Base-by-base conservation (phyloP, 257 asterid genomes). In the Forsythia viridissima region DNA sequence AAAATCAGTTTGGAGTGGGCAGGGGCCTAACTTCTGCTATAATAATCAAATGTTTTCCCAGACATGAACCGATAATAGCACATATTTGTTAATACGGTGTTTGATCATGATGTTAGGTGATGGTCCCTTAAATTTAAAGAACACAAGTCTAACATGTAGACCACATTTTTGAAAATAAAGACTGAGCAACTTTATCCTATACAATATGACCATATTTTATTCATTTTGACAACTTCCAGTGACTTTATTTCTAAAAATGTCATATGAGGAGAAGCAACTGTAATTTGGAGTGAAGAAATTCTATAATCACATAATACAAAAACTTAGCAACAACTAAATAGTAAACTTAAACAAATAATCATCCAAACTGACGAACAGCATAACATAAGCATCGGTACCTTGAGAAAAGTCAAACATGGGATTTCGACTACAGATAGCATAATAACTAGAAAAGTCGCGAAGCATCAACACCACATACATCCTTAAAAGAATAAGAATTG, bases 1-100 rank as follows among this genome's bases (percentile, higher is more conserved):
- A 69, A 44, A 68, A 4, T 8, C 59, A 44, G 51, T 18, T 73
- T 38, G 72, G 51, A 71, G 41, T 42, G 76, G 15, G 73, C 39
- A 70, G 51, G 77, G 69, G 37, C 34, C n/a, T 72, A 24, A 39
- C 16, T 48, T 20, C 51, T 10, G 43, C 68, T 9, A 48, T 9
- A 76, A 5, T 57, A 65, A 46, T 67, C 66, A 75, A 82, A 37
- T 59, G 77, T 48, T 67, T 38, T 76, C 34, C 74, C 74, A 79
- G 57, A 38, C 42, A 74, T 55, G 55, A 74, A 63, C 18, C 30
- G n/a, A 18, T 15, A 11, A 59, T 2, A 1, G 63, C 39, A 39
- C 34, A 73, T 37, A 70, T n/a, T n/a, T 38, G 30, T 34, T 8
- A 71, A 46, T 65, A 24, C 30, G 39, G 74, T 40, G 46, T 37